Conservation (phyloP, 2,329 filamentous ascomycete species). For the Hypoxylon sp. region DNA sequence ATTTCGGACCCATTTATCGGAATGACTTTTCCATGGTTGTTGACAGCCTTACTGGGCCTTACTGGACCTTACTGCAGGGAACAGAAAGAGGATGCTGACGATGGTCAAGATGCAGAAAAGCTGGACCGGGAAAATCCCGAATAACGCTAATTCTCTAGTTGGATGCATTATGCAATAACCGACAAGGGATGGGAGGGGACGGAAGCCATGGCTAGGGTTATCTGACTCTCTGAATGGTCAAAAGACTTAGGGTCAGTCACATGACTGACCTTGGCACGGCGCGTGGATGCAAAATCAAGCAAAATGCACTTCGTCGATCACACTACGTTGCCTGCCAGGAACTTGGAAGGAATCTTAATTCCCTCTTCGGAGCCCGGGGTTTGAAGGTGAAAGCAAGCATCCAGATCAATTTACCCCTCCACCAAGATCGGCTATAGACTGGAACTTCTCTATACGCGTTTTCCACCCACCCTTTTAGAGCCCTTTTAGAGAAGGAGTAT, state of each 20-base stretch:
- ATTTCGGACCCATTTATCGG: slow-evolving; percentile 38
- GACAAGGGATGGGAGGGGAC: slow-evolving; percentile 22
- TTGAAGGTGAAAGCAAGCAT: neutral
- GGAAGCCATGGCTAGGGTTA: neutral
- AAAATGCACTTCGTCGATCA: slow-evolving; percentile 35
- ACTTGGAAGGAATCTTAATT: slow-evolving; percentile 21
- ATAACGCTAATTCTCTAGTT: slow-evolving; percentile 31
- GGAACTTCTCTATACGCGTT: slow-evolving; percentile 21
- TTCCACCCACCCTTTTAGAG: slow-evolving; percentile 18
- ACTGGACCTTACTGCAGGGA: slow-evolving; percentile 32
- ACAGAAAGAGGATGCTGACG: slow-evolving; percentile 13
- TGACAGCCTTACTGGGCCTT: slow-evolving; percentile 40
- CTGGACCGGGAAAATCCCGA: slow-evolving; percentile 37
- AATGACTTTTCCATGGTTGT: slow-evolving; percentile 15
- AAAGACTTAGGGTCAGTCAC: slow-evolving; percentile 32
- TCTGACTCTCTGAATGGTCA: slow-evolving; percentile 34
- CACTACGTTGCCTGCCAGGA: slow-evolving; percentile 34
- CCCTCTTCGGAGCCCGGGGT: slow-evolving; percentile 4
- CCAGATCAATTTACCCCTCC: slow-evolving; percentile 29
- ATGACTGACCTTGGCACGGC: slow-evolving; percentile 44
- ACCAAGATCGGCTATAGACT: slow-evolving; percentile 33
- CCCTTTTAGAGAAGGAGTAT: neutral
- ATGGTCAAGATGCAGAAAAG: slow-evolving; percentile 12
- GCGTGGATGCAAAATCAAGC: slow-evolving; percentile 41
- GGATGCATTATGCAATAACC: slow-evolving; percentile 37